Percentiles rank a stretch among this genome's conserved stretches.
These are phyloP conservation scores for Diaporthe caulivora DNA, from an alignment of 2,329 filamentous ascomycete genomes.

Conservation along the genomic window DNA sequence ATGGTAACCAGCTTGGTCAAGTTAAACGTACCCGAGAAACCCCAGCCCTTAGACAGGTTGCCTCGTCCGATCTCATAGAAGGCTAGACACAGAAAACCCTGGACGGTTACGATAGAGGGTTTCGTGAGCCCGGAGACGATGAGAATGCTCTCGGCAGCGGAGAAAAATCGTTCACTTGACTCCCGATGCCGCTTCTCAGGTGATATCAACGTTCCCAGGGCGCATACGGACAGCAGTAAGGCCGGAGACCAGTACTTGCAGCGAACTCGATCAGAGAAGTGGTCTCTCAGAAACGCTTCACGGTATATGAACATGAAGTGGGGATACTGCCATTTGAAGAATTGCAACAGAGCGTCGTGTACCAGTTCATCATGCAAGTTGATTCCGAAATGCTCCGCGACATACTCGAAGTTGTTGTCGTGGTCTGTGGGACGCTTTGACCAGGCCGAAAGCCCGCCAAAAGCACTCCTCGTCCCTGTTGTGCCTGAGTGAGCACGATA, in stretches of 20 bases:
- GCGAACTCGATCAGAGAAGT: conserved; percentile 39
- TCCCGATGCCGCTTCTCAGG: conserved; percentile 34
- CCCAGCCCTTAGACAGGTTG: conserved; percentile 47
- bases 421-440: neutral
- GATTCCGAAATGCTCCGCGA: conserved; percentile 44
- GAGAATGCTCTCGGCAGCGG: conserved; percentile 45
- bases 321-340: conserved; percentile 48
- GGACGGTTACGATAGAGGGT: conserved; percentile 44
- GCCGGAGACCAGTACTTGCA: conserved; percentile 47
- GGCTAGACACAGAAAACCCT: conserved; percentile 46
- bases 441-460: conserved; percentile 20
- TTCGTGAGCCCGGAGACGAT: conserved; percentile 43
- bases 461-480: conserved; percentile 18
- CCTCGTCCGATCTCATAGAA: conserved; percentile 47
- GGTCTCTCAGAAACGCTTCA: conserved; percentile 46
- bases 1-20: conserved; percentile 43
- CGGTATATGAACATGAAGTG: conserved; percentile 50
- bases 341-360: conserved; percentile 41
- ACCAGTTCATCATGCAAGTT: conserved; percentile 42
- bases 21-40: conserved; percentile 42
- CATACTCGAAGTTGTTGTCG: conserved; percentile 26
- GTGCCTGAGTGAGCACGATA: conserved; percentile 40
- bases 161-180: conserved; percentile 42
- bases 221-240: conserved; percentile 44
- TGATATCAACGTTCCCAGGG: conserved; percentile 42